Percentiles rank a stretch among this genome's conserved stretches.
Conservation (phyloP, 2,329 filamentous ascomycete genomes). For the Sporothrix pallida region DNA sequence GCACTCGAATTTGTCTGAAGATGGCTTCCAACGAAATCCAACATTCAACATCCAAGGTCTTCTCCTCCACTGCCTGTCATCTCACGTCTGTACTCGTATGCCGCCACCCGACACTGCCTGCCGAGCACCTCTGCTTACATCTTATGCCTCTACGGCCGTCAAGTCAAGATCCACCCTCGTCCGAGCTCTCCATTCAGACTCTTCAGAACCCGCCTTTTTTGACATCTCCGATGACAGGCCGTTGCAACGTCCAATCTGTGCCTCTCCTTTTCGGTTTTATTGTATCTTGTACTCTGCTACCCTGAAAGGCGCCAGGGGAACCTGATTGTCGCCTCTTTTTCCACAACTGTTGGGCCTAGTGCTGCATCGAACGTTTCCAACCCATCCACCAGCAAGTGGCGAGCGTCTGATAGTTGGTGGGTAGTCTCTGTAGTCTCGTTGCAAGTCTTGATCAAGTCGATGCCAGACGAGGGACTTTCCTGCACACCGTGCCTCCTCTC, state of each 20-base stretch:
- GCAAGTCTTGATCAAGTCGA: neutral
- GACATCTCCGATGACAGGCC: neutral
- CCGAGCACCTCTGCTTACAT: neutral
- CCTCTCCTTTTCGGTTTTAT: neutral
- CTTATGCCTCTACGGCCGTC: neutral
- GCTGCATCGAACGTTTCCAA: neutral
- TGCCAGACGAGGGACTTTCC: conserved; percentile 14
- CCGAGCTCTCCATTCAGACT: neutral
- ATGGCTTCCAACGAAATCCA: neutral
- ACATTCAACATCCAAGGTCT: too few species aligned
- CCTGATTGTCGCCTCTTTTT: neutral
- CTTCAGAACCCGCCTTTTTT: neutral
- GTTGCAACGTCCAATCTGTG: neutral
- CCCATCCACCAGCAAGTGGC: conserved; percentile 20
- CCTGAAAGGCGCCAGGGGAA: neutral
- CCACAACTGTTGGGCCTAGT: conserved; percentile 1
- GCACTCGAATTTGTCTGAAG: neutral
- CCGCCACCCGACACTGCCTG: neutral
- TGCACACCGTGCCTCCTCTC: conserved; percentile 9
- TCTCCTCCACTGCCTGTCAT: neutral
- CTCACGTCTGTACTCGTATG: neutral
- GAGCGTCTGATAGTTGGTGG: conserved; percentile 11
- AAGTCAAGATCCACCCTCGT: neutral
- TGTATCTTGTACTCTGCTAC: neutral
- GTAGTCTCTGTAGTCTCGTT: neutral